phyloP scores from a whole-genome alignment of 352 stramenopile genomes.

The Aphanomyces cochlioides region DNA sequence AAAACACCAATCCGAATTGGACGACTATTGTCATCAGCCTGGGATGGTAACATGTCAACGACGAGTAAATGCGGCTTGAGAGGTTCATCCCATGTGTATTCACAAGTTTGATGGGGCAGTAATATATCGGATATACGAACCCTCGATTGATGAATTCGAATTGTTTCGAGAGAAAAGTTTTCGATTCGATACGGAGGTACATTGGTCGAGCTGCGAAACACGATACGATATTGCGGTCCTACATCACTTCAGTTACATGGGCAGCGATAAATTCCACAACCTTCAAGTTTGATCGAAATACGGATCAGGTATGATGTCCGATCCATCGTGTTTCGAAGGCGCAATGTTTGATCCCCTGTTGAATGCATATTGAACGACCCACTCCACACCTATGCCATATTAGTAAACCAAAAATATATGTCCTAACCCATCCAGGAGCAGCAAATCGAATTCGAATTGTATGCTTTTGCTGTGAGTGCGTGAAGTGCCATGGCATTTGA shows the following conservation, averaged over 20 bases:
- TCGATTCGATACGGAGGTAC: conserved; percentile 82
- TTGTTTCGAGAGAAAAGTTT: conserved; percentile 85
- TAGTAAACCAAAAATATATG: neutral
- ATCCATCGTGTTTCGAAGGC: conserved; percentile 79
- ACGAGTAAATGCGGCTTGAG: conserved; percentile 74
- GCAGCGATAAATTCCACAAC: conserved; percentile 56
- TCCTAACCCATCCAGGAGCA: neutral
- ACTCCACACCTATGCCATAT: conserved; percentile 47
- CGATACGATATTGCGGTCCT: conserved; percentile 30
- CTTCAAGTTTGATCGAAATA: conserved; percentile 73
- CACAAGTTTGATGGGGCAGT: conserved; percentile 77
- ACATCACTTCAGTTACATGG: conserved; percentile 8
- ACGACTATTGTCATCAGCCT: conserved; percentile 80
- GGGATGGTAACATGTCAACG: conserved; percentile 84
- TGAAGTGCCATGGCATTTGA: conserved; percentile 26
- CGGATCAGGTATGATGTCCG: conserved; percentile 73
- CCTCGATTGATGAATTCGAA: conserved; percentile 77
- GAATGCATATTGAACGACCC: conserved; percentile 69
- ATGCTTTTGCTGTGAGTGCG: neutral
- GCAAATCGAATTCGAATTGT: conserved; percentile 29
- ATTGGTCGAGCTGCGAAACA: conserved; percentile 39
- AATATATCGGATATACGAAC: conserved; percentile 82
- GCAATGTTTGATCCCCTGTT: conserved; percentile 75
- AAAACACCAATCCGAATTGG: conserved; percentile 81
- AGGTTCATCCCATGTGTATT: conserved; percentile 87